Conservation (phyloP, 768 basidiomycete species). For the Serendipita sp. region DNA sequence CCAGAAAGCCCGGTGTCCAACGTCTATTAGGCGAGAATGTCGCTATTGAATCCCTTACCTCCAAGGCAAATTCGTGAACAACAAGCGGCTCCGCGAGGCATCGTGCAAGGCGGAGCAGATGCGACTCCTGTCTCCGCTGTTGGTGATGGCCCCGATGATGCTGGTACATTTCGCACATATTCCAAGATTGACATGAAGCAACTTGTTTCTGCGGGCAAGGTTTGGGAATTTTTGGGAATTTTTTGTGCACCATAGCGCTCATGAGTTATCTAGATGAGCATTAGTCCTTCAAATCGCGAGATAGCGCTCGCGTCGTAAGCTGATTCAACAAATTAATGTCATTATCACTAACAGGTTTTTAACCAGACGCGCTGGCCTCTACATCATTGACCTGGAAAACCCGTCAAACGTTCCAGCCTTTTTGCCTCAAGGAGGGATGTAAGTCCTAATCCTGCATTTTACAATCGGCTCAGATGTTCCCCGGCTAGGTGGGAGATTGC, state of each 20-base stretch:
- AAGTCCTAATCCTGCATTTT: not conserved
- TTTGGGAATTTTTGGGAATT: not conserved
- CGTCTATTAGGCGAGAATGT: not conserved
- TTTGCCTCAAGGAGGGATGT: constrained; percentile 72
- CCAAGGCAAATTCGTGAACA: not conserved
- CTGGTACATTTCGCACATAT: not conserved
- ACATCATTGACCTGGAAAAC: constrained; percentile 84
- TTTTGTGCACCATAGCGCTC: not conserved
- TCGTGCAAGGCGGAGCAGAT: not conserved
- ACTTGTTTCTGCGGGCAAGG: not conserved
- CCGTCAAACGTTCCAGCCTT: constrained; percentile 81
- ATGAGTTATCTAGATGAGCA: constrained; percentile 60
- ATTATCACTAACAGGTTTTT: not conserved
- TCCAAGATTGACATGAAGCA: not conserved
- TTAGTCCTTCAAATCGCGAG: constrained; percentile 76
- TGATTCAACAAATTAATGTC: not conserved
- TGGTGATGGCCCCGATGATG: not conserved
- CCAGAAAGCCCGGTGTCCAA: no score
- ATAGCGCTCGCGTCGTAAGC: constrained; percentile 78
- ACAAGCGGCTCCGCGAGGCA: no score
- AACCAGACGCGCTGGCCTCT: constrained; percentile 60
- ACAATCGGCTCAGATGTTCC: not conserved
- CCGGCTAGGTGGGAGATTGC: constrained; percentile 73
- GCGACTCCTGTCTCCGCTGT: not conserved
- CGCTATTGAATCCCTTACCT: not conserved